phyloP scores from a whole-genome alignment of 2,329 filamentous ascomycete genomes.

The Pyrenophora seminiperda region DNA sequence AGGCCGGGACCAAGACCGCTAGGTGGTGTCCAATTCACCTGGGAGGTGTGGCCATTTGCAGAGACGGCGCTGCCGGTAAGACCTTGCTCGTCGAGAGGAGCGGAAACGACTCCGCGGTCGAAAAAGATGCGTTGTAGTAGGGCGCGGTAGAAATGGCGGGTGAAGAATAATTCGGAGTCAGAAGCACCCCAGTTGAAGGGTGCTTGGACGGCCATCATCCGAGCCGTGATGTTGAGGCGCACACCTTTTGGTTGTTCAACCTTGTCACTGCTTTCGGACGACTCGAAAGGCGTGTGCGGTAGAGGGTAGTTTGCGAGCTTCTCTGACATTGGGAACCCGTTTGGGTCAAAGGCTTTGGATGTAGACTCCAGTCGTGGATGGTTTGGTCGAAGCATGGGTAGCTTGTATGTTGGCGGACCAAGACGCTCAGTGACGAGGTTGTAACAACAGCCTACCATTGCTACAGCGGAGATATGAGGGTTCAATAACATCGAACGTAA shows the following conservation, averaged over 20 bases:
- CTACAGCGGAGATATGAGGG: constrained; percentile 82
- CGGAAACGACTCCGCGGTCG: constrained; percentile 76
- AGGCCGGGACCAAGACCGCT: constrained; percentile 56
- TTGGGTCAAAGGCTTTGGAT: constrained; percentile 75
- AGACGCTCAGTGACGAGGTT: constrained; percentile 92
- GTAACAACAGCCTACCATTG: constrained; percentile 97
- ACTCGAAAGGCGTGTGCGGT: constrained; percentile 20
- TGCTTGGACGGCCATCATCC: constrained; percentile 98
- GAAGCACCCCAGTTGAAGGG: constrained; percentile 85
- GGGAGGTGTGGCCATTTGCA: constrained; percentile 41
- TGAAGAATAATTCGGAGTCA: constrained; percentile 88
- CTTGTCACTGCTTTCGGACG: constrained; percentile 12
- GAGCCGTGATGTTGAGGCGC: constrained; percentile 89
- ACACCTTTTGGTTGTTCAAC: constrained; percentile 59
- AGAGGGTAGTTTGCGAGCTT: constrained; percentile 61
- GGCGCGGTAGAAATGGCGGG: constrained; percentile 88
- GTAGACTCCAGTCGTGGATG: constrained; percentile 72
- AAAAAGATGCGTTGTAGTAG: constrained; percentile 91
- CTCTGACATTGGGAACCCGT: constrained; percentile 92
- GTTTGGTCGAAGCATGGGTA: constrained; percentile 74
- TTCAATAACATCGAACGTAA: constrained; percentile 86
- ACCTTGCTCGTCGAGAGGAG: constrained; percentile 48
- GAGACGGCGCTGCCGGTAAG: constrained; percentile 48
- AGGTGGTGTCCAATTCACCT: constrained; percentile 43
- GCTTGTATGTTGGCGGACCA: constrained; percentile 84